Conservation (phyloP, 495 filamentous ascomycete species). For the Saxispiralis lemnorum region DNA sequence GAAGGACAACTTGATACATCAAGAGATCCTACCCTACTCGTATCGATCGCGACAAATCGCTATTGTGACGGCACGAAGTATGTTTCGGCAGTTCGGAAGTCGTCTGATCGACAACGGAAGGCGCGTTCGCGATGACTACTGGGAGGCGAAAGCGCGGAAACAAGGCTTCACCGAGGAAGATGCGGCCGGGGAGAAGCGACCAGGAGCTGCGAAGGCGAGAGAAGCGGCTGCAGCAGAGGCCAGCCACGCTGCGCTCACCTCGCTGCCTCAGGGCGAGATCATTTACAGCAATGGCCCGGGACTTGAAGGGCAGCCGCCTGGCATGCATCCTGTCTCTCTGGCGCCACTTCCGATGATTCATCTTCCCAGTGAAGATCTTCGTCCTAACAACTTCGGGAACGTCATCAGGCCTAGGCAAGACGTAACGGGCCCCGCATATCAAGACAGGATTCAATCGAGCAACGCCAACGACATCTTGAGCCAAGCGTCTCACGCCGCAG, state of each 20-base stretch:
- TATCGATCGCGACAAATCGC: constrained; percentile 96
- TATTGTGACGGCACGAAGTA: constrained; percentile 94
- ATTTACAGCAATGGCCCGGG: constrained; percentile 56
- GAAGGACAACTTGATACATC: constrained; percentile 87
- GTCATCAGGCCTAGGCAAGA: constrained; percentile 80
- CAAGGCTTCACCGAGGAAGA: constrained; percentile 98
- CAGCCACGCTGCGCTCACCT: constrained; percentile 32
- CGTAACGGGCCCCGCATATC: constrained; percentile 71
- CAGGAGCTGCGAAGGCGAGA: constrained; percentile 73
- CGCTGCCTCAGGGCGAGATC: constrained; percentile 47
- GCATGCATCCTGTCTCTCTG: constrained; percentile 32
- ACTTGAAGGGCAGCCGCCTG: constrained; percentile 36
- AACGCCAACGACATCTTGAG: constrained; percentile 69
- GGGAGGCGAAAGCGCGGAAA: constrained; percentile 91
- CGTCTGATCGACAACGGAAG: constrained; percentile 77
- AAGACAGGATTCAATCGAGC: constrained; percentile 67
- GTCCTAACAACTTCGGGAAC: constrained; percentile 62
- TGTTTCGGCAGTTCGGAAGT: constrained; percentile 99
- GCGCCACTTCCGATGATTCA: constrained; percentile 73
- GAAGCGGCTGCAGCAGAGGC: constrained; percentile 53
- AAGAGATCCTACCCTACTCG: constrained; percentile 92
- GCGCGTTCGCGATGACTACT: constrained; percentile 92
- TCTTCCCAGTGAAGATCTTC: constrained; percentile 58
- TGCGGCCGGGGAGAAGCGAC: constrained; percentile 87
- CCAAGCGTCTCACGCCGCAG: constrained; percentile 72